Percentiles rank a stretch among this genome's conserved stretches.
These are phyloP conservation scores for Vanderwaltozyma yarrowii DNA, from an alignment of 805 yeast genomes.

Conservation along the genomic window DNA sequence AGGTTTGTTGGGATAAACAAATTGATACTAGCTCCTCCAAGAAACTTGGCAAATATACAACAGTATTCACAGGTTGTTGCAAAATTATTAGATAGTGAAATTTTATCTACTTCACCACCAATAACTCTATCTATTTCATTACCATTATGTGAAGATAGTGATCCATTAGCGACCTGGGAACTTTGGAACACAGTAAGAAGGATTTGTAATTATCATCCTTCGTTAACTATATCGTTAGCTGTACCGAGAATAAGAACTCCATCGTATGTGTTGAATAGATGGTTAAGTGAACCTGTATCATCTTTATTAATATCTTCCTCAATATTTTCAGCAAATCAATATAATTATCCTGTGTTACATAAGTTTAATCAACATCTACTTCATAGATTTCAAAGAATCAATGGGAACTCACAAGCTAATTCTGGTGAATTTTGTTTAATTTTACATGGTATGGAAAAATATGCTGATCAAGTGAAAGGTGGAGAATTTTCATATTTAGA, in stretches of 20 bases:
- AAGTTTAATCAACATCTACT: slow-evolving; percentile 45
- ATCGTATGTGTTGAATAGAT: slow-evolving; percentile 40
- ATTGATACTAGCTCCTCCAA: slow-evolving; percentile 56
- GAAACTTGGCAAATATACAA: slow-evolving; percentile 41
- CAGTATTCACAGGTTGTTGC: slow-evolving; percentile 37
- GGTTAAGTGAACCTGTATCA: slow-evolving; percentile 61
- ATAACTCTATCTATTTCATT: slow-evolving; percentile 34
- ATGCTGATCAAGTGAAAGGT: slow-evolving; percentile 25
- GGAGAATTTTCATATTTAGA: slow-evolving; percentile 33
- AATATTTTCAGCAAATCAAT: slow-evolving; percentile 47
- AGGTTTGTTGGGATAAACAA: slow-evolving; percentile 46
- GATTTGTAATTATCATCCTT: slow-evolving; percentile 42
- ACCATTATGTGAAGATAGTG: slow-evolving; percentile 42
- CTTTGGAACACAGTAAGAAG: slow-evolving; percentile 59
- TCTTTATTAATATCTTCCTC: slow-evolving; percentile 46
- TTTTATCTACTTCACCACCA: slow-evolving; percentile 22
- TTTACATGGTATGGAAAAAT: slow-evolving; percentile 45
- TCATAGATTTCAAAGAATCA: slow-evolving; percentile 33
- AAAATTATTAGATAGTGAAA: slow-evolving; percentile 19
- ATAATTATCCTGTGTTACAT: slow-evolving; percentile 54
- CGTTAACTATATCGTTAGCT: slow-evolving; percentile 63
- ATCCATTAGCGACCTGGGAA: slow-evolving; percentile 58
- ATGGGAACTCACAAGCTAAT: slow-evolving; percentile 28
- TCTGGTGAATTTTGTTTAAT: slow-evolving; percentile 30
- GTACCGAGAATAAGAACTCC: slow-evolving; percentile 55